Base-by-base conservation (phyloP, 495 filamentous ascomycete genomes). In the Copromyces sp. region DNA sequence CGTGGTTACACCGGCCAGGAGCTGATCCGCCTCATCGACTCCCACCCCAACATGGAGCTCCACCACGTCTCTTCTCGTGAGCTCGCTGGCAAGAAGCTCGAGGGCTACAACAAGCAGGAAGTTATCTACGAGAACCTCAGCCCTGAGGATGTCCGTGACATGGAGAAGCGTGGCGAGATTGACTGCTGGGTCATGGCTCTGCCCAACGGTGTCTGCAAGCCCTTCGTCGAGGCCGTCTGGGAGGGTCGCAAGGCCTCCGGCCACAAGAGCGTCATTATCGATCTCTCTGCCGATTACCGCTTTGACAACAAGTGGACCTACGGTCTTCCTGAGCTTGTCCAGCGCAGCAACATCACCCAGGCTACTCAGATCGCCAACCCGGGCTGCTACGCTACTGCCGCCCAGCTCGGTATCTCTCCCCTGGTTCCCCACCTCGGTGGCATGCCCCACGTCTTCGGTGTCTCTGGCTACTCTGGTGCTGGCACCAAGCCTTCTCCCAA, bases 141-240 rank as follows among this genome's bases (percentile, higher is more conserved):
- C 74, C 87, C 93, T 47, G 95, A 99, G 70, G 95, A 98, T 78
- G 92, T 98, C 32, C 89, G 92, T 70, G 89, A 90, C 70, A 96
- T 98, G 93, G 93, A 94, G 75, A 89, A 92, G 78, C 90, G 91
- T 59, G 92, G 92, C n/a, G 91, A 95, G 70, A 93, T 99, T 70
- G 95, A 99, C 84, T 96, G 94, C 84, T 98, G 94, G 94, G 93
- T 99, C 41, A 97, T 98, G 94, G 95, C 95, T 44, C 87, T 99
- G 38, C 95, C 95, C 14, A 99, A 99, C 77, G 95, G 95, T 69
- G 94, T 99, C 72, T 97, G 94, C 87, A 93, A 95, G 84, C 95
- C 95, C 3, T 99, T 92, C 77, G 93, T 98, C 16, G 94, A 98
- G 74, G 95, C 95, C 38, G 89, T 99, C 68, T 88, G 95, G 77